These are phyloP conservation scores for Prunus kanzakura DNA, from an alignment of 306 rosid species.

Conservation along the genomic window DNA sequence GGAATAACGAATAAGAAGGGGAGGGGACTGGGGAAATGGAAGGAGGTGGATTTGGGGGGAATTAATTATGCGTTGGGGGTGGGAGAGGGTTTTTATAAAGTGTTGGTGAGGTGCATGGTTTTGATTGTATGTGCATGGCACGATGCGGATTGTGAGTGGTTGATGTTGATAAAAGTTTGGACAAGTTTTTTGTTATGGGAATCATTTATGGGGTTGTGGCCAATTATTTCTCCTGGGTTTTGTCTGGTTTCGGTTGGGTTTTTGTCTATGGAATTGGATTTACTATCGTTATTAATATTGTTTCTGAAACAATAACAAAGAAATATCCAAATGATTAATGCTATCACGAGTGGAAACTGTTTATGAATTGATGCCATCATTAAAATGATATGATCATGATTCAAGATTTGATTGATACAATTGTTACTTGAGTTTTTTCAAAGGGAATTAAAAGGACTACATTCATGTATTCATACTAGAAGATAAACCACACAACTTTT, in stretches of 20 bases:
- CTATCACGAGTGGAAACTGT: too few relatives aligned
- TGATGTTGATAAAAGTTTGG: slow-evolving; percentile 7
- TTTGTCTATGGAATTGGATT: neutral
- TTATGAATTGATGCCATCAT: too few relatives aligned
- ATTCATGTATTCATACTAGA: too few relatives aligned
- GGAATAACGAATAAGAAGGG: neutral
- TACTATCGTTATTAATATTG: too few relatives aligned
- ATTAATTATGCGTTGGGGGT: neutral
- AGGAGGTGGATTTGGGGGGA: neutral
- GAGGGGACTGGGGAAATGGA: neutral
- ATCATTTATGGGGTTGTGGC: slow-evolving; percentile 7
- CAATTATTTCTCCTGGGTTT: slow-evolving; percentile 19
- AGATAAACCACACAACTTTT: too few relatives aligned
- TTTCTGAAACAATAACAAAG: too few relatives aligned
- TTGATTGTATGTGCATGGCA: neutral
- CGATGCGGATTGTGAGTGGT: neutral
- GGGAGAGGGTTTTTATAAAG: slow-evolving; percentile 12
- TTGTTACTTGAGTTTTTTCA: too few relatives aligned
- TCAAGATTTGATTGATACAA: too few relatives aligned
- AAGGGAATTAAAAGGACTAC: too few relatives aligned
- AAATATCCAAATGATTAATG: too few relatives aligned
- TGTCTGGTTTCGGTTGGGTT: neutral
- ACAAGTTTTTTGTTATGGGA: neutral
- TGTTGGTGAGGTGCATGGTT: slow-evolving; percentile 21
- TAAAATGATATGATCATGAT: too few relatives aligned